These are phyloP conservation scores for Trypanosoma brucei DNA, from an alignment of 208 protist species.

Conservation along the genomic window DNA sequence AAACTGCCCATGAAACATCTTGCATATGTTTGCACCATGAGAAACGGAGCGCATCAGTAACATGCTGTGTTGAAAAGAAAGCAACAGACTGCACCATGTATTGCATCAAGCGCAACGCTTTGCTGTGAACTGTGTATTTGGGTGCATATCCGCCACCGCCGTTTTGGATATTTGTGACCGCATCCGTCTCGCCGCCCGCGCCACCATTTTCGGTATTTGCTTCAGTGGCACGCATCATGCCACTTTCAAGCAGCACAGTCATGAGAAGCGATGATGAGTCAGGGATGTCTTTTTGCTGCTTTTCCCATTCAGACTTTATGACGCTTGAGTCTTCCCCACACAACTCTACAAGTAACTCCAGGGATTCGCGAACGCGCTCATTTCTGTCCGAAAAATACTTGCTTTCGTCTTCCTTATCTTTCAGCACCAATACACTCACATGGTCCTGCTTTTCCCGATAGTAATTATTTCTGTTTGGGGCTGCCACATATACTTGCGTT, in stretches of 20 bases:
- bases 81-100: conserved; percentile 64
- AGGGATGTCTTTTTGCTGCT: conserved; percentile 2
- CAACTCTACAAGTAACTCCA: conserved; percentile 41
- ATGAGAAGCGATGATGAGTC: conserved; percentile 40
- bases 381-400: conserved; percentile 28
- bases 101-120: conserved; percentile 68
- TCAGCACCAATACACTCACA: not conserved
- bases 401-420: not conserved
- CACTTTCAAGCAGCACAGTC: conserved; percentile 37
- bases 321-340: conserved; percentile 41
- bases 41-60: conserved; percentile 48
- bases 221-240: conserved; percentile 31
- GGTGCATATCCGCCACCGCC: not conserved
- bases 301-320: conserved; percentile 34
- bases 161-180: not conserved
- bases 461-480: conserved; percentile 25
- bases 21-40: conserved; percentile 64
- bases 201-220: not conserved
- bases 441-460: not conserved
- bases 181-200: not conserved
- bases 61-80: conserved; percentile 53
- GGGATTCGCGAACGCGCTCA: conserved; percentile 24
- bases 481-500: conserved; percentile 49
- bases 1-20: conserved; percentile 54
- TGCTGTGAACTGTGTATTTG: conserved; percentile 37